phyloP scores from a whole-genome alignment of 352 stramenopile genomes.

The Stramenopiles sp. region DNA sequence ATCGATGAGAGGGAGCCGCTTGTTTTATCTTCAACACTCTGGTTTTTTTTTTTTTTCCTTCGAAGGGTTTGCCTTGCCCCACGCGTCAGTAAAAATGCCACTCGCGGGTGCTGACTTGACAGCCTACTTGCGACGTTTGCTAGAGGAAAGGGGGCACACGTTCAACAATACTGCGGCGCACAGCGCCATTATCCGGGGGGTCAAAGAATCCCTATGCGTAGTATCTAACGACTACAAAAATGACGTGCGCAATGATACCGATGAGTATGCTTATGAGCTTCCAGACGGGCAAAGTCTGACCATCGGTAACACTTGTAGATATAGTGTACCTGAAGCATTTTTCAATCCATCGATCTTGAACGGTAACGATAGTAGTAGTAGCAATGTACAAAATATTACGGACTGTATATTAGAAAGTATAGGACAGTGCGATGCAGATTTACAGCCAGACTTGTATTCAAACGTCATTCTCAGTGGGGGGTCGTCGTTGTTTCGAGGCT shows the following conservation, averaged over 20 bases:
- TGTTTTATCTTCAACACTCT: too few species aligned
- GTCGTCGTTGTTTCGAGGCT: slow-evolving; percentile 26
- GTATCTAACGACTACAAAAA: slow-evolving; percentile 13
- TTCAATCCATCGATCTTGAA: not conserved
- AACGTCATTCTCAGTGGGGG: slow-evolving; percentile 53
- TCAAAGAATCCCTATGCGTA: slow-evolving; percentile 46
- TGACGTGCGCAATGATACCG: not conserved
- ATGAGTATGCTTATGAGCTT: slow-evolving; percentile 21
- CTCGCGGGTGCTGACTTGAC: slow-evolving; percentile 50
- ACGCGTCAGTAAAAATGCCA: slow-evolving; percentile 42
- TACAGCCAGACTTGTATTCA: slow-evolving; percentile 46
- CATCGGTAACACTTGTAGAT: not conserved
- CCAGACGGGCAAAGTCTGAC: slow-evolving; percentile 17
- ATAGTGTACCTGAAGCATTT: not conserved
- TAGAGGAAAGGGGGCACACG: slow-evolving; percentile 30
- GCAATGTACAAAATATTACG: not conserved
- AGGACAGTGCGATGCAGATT: slow-evolving; percentile 44
- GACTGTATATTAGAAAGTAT: not conserved
- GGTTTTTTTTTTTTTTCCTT: too few species aligned
- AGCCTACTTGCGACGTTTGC: slow-evolving; percentile 39
- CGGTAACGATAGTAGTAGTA: not conserved
- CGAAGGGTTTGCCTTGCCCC: slow-evolving; percentile 43
- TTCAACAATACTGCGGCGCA: slow-evolving; percentile 19
- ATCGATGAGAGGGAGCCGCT: too few species aligned
- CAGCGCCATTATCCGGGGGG: slow-evolving; percentile 47